phyloP scores from a whole-genome alignment of 192 early-diverging fungal genomes.

The Kappamyces sp. region DNA sequence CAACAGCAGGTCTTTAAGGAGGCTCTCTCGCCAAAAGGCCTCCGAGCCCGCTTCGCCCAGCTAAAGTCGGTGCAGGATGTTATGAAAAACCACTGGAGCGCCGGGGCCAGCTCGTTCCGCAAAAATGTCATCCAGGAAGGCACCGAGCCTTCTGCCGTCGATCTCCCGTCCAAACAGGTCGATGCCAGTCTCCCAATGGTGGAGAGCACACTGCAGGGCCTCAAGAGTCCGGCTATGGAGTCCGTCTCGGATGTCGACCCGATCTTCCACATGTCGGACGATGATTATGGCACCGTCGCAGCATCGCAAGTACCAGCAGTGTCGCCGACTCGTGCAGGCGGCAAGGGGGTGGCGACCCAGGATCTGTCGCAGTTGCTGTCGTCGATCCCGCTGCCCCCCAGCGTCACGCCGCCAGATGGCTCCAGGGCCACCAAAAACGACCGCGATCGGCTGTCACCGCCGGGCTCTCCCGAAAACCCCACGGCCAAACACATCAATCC shows the following conservation, averaged over 20 bases:
- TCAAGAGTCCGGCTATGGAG: conserved; percentile 1
- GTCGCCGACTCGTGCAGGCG: too few relatives aligned
- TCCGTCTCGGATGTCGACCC: conserved; percentile 12
- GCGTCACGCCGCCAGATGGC: too few relatives aligned
- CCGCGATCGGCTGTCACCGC: too few relatives aligned
- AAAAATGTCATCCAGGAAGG: neutral
- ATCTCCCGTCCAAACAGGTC: neutral
- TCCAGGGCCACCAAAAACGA: too few relatives aligned
- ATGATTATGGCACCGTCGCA: conserved; percentile 32
- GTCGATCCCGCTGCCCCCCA: too few relatives aligned
- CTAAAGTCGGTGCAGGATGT: conserved; percentile 29
- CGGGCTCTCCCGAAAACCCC: neutral
- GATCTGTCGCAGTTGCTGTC: too few relatives aligned
- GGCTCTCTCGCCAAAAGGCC: conserved; percentile 78
- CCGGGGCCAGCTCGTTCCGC: neutral
- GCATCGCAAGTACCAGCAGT: too few relatives aligned
- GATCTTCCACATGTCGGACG: conserved; percentile 55
- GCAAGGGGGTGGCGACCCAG: too few relatives aligned
- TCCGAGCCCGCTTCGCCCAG: conserved; percentile 68
- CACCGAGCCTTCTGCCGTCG: neutral
- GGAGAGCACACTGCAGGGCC: neutral
- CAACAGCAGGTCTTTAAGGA: conserved; percentile 88
- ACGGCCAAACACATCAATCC: conserved; percentile 31
- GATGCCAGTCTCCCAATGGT: neutral
- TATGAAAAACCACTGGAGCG: conserved; percentile 26